Base-by-base conservation (phyloP, 2,329 filamentous ascomycete genomes). In the Parastagonospora nodorum region DNA sequence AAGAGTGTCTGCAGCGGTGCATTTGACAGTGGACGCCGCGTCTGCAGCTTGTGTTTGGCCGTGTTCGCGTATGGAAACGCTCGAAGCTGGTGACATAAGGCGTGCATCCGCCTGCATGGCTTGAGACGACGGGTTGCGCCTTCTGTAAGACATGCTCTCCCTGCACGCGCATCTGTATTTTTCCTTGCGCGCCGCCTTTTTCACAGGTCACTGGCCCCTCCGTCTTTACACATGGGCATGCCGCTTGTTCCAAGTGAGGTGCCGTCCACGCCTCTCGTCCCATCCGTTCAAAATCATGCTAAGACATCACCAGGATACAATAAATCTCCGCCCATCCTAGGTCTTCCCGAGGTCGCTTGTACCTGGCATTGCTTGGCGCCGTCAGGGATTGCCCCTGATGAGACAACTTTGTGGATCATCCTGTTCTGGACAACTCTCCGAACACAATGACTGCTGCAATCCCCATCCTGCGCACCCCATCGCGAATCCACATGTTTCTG, bases 61-160 rank as follows among this genome's bases (percentile, higher is more conserved):
- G 19, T 24, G 37, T 40, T 16, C 24, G 27, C 7, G 16, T 40
- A 16, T 15, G 24, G 37, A 28, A 31, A 42, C 39, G 39, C 10
- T 10, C 35, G 40, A 10, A 6, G 16, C 41, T 16, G 29, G 41
- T 33, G 31, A n/a, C 15, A 16, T 19, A 15, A 19, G 33, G 12
- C 41, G 37, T 53, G 50, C 50, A 53, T 32, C 36, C 32, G 24
- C 38, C 37, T 50, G 45, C 50, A 46, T 36, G 28, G 32, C 33
- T 45, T 53, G 41, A 45, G 45, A 48, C 50, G 42, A 49, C 37
- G 35, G 38, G 24, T 45, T 31, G 37, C 51, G 42, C 42, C 46
- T 10, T 46, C 38, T 51, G 48, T 51, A 32, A 29, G 43, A 51
- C 29, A 51, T 37, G 11, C 30, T 8, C 40, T 40, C 39, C 40